Percentiles rank a stretch among this genome's conserved stretches.
phyloP scores from a whole-genome alignment of 345 rosid species.

The Kandelia obovata region DNA sequence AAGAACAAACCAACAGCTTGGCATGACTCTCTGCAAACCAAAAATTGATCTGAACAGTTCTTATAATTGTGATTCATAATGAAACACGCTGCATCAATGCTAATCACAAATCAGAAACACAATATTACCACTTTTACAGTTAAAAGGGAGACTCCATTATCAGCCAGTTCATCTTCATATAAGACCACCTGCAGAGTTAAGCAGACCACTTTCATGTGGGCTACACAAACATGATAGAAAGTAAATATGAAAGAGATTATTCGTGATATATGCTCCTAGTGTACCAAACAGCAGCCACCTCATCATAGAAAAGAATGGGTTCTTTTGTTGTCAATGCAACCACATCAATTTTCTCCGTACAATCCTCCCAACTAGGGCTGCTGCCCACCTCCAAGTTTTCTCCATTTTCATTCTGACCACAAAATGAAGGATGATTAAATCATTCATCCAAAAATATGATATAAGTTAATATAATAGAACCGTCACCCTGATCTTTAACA shows the following conservation, averaged over 20 bases:
- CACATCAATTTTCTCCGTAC: conserved; percentile 67
- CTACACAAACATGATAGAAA: neutral
- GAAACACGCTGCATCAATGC: conserved; percentile 8
- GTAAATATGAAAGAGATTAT: neutral
- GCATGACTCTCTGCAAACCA: conserved; percentile 82
- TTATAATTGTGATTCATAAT: neutral
- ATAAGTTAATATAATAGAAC: neutral
- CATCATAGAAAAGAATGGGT: conserved; percentile 97
- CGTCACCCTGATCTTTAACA: neutral
- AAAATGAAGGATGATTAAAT: conserved; percentile 2
- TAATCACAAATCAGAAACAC: conserved; percentile 9
- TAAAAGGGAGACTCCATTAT: conserved; percentile 84
- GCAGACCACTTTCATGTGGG: conserved; percentile 19
- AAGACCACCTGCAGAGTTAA: conserved; percentile 60
- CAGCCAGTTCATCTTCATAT: conserved; percentile 97
- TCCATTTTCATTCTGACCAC: conserved; percentile 37
- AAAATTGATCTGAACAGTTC: conserved; percentile 17
- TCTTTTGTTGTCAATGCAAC: conserved; percentile 74
- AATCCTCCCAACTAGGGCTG: conserved; percentile 72
- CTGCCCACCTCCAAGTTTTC: conserved; percentile 22
- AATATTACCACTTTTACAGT: conserved; percentile 87
- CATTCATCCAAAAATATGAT: neutral
- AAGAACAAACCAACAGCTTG: conserved; percentile 95
- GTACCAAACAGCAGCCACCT: conserved; percentile 40
- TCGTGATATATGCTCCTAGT: neutral